Evolutionary conservation across 768 basidiomycete genomes (phyloP), one percentile per base, ranked within the genome.

Genomic region (Chalciporus piperatus): DNA sequence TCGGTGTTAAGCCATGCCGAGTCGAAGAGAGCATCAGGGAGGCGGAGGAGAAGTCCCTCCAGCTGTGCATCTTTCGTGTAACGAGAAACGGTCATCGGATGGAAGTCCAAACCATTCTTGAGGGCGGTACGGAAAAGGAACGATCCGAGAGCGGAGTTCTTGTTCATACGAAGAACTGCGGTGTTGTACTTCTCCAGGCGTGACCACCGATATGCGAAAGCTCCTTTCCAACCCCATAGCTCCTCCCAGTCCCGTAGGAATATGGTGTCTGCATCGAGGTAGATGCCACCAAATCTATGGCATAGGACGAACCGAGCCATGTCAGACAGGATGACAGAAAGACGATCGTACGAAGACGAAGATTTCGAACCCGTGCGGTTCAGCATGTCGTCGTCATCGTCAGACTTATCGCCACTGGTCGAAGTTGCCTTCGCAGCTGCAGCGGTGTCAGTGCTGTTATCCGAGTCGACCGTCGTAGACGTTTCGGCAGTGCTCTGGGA

Each of bases 231-330:
- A 25, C 92, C 92, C 92, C 92, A 98, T 6, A 99, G 75, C 59
- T 98, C 96, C 66, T 97, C 95, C 97, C 97, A 99, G 64, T 99
- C 96, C 19, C 97, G 87, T 28, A 99, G 72, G 59, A 99, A 84
- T 57, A 99, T 83, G 9, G 93, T 98, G 66, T 98, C 97, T 10
- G 95, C 94, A 62, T 99, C 96, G 47, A 99, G 83, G 65, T 98
- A 99, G 44, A 94, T 89, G 13, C 96, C 96, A 20, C 97, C 96
- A 62, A 89, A 98, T 19, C 94, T 87, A 69, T 99, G 92, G 55
- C 92, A 94, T n/a, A 99, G 77, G 50, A 98, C 85, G 68, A 98
- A 99, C 20, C 96, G 87, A 16, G 92, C 96, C 87, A 98, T 92
- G 65, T 98, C 96, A 5, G 92, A 95, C 5, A 98, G 74, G 59